Conservation (phyloP, 305 asterid genomes). For the Lippia alba region DNA sequence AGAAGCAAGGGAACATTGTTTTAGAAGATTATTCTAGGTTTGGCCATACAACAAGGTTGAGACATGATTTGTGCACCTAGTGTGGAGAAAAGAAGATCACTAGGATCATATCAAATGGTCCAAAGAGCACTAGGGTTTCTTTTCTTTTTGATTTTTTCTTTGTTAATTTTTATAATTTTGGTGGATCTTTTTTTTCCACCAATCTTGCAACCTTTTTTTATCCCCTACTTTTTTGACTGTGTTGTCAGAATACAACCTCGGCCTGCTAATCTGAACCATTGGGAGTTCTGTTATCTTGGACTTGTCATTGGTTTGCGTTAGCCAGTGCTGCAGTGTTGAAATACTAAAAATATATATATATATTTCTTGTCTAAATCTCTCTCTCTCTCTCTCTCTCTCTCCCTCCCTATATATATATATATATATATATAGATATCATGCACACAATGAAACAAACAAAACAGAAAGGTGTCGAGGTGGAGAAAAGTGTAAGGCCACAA, state of each 20-base stretch:
- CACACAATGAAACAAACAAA: not conserved
- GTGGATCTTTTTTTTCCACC: constrained; percentile 37
- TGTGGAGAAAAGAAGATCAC: constrained; percentile 11
- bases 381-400: too few relatives aligned
- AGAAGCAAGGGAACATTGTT: constrained; percentile 10
- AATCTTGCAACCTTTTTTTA: constrained; percentile 3
- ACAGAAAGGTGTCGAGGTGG: constrained; percentile 29
- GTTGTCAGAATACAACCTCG: constrained; percentile 57
- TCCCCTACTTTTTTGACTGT: constrained; percentile 39
- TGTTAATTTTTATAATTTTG: constrained; percentile 22
- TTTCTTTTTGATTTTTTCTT: not conserved
- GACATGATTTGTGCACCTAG: constrained; percentile 31
- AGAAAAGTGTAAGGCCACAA: constrained; percentile 37
- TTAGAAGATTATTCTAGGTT: constrained; percentile 17
- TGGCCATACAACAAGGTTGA: constrained; percentile 13
- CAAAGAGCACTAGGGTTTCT: constrained; percentile 39
- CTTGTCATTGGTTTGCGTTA: constrained; percentile 44
- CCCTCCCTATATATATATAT: too few relatives aligned
- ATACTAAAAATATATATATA: constrained; percentile 26
- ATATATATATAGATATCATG: not conserved
- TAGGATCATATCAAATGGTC: constrained; percentile 37
- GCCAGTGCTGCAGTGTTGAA: constrained; percentile 60
- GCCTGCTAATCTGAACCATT: constrained; percentile 51
- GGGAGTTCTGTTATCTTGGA: constrained; percentile 31
- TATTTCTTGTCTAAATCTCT: not conserved